These are phyloP conservation scores for Cutaneotrichosporon arboriforme DNA, from an alignment of 1,284 basidiomycete genomes.

Conservation along the genomic window DNA sequence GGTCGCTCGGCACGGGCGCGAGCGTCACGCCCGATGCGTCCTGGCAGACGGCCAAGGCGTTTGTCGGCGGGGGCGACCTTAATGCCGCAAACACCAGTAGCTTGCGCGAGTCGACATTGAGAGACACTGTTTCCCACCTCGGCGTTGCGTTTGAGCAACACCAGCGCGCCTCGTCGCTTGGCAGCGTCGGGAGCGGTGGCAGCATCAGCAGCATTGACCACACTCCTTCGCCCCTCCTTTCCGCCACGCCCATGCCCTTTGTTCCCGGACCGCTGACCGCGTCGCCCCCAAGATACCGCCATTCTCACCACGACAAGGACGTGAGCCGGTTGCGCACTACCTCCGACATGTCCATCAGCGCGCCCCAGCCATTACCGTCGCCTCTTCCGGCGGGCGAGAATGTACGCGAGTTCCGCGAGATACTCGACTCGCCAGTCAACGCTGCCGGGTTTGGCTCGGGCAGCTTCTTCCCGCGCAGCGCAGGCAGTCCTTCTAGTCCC, in stretches of 20 bases:
- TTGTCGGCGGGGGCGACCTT: conserved; percentile 40
- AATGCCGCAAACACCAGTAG: conserved; percentile 11
- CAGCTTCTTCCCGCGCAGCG: neutral
- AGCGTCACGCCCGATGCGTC: conserved; percentile 2
- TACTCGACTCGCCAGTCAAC: conserved; percentile 1
- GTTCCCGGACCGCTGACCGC: neutral
- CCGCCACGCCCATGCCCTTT: neutral
- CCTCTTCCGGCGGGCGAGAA: neutral
- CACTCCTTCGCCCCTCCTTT: conserved; percentile 10
- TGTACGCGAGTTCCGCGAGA: conserved; percentile 1
- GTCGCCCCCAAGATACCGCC: neutral
- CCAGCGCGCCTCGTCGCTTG: conserved; percentile 6
- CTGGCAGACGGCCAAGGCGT: conserved; percentile 38
- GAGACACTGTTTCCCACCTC: neutral
- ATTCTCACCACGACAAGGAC: neutral
- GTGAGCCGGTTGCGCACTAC: neutral
- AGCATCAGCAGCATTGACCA: conserved; percentile 12
- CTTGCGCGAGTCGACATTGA: neutral
- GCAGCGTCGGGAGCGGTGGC: neutral
- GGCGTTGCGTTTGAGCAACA: conserved; percentile 1
- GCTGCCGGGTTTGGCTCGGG: neutral
- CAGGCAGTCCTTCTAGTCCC: no score
- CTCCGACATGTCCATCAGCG: neutral
- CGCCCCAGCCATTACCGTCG: conserved; percentile 1
- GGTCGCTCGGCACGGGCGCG: conserved; percentile 12